Evolutionary conservation across 306 rosid genomes (phyloP).

Genomic region (Adenanthera pavonina): DNA sequence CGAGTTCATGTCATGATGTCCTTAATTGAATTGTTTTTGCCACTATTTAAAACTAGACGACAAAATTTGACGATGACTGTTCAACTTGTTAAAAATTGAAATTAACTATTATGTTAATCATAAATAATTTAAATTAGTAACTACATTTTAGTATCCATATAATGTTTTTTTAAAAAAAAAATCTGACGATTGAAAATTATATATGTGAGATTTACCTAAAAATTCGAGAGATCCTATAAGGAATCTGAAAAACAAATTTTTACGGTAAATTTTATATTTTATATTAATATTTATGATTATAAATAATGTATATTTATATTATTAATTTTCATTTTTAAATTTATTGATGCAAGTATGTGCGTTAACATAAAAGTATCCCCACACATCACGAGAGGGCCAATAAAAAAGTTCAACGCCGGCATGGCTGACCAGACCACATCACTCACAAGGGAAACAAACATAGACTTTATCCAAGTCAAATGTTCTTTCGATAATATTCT

Average conservation of each 20-base stretch:
- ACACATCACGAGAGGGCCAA: background rate
- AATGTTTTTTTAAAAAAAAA: background rate
- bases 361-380: constrained; percentile 9
- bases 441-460: constrained; percentile 21
- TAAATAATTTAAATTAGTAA: background rate
- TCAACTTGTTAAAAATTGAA: background rate
- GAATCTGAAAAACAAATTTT: no score
- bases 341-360: background rate
- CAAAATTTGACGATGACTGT: background rate
- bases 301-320: background rate
- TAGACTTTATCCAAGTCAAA: constrained; percentile 68
- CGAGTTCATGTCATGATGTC: background rate
- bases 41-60: background rate
- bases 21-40: background rate
- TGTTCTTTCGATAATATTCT: background rate
- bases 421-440: constrained; percentile 75
- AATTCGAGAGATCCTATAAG: no score
- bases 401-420: constrained; percentile 69
- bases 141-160: background rate
- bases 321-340: background rate
- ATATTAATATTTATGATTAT: no score
- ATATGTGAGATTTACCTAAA: no score
- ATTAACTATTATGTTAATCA: background rate
- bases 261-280: background rate
- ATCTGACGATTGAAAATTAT: background rate